Conservation (phyloP, 1,284 basidiomycete genomes). For the Ganoderma leucocontextum region DNA sequence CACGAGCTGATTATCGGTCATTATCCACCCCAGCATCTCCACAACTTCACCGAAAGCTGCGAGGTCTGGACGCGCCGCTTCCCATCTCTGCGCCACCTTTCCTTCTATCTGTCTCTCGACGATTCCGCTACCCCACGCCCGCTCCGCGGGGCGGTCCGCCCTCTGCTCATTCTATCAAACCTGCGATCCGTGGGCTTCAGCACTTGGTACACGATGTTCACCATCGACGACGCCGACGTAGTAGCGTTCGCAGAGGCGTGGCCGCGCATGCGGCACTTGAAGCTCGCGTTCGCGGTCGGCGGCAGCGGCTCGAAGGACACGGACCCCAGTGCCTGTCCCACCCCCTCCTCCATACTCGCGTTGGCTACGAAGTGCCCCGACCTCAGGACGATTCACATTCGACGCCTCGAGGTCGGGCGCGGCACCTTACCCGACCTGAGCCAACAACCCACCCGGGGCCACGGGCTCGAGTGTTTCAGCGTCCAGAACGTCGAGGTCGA, state of each 20-base stretch:
- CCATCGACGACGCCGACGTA: slow-evolving; percentile 7
- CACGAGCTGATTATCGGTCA: not conserved
- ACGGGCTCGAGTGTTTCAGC: not conserved
- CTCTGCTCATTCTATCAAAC: not conserved
- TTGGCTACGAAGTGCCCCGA: not conserved
- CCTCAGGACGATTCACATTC: slow-evolving; percentile 2
- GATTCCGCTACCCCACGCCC: not conserved
- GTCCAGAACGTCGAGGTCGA: not conserved
- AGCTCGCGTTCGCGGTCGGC: not conserved
- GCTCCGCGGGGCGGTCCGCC: not conserved
- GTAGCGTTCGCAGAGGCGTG: slow-evolving; percentile 1
- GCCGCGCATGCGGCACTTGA: not conserved
- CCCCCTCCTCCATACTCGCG: not conserved
- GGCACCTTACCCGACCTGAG: not conserved
- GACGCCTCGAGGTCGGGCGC: not conserved
- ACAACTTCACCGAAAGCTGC: slow-evolving; percentile 2
- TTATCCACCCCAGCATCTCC: not conserved
- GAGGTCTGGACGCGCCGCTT: slow-evolving; percentile 5
- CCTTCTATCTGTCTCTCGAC: not conserved
- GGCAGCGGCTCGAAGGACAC: not conserved
- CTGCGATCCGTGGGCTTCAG: not conserved
- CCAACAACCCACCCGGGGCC: not conserved
- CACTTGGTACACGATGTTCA: slow-evolving; percentile 11
- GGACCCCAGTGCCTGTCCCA: not conserved
- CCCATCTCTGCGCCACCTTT: not conserved